Evolutionary conservation across 805 yeast species (phyloP).

Genomic region (Ogataea pignaliae): DNA sequence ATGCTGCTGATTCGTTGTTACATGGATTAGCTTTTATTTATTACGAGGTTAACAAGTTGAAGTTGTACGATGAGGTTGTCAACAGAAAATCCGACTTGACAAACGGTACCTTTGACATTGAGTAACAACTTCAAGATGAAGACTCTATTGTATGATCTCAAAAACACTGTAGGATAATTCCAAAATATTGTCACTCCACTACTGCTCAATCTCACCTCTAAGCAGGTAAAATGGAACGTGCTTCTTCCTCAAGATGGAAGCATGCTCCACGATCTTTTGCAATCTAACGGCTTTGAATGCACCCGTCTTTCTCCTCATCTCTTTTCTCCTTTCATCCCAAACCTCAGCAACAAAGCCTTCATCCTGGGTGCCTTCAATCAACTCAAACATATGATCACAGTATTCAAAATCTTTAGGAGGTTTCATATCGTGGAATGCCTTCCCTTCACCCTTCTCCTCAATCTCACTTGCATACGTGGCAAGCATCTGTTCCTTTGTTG

Average conservation of each 20-base stretch:
- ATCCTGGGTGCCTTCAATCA: constrained; percentile 32
- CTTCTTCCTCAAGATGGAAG: constrained; percentile 19
- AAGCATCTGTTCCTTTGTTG: constrained; percentile 34
- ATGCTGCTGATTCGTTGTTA: constrained; percentile 59
- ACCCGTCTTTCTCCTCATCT: constrained; percentile 23
- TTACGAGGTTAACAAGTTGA: constrained; percentile 35
- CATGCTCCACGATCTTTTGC: constrained; percentile 25
- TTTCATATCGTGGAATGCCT: constrained; percentile 47
- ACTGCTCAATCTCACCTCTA: constrained; percentile 11
- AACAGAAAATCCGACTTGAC: background rate
- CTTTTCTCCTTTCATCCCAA: constrained; percentile 26
- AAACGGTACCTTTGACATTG: background rate
- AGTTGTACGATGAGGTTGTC: constrained; percentile 6
- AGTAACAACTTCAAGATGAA: background rate
- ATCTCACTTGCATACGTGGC: constrained; percentile 30
- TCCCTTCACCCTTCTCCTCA: constrained; percentile 41
- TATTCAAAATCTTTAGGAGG: constrained; percentile 59
- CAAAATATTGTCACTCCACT: too few relatives aligned
- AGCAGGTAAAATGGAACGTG: constrained; percentile 23
- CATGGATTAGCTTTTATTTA: constrained; percentile 50
- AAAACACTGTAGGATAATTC: too few relatives aligned
- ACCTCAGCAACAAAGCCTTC: constrained; percentile 30
- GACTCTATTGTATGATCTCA: background rate
- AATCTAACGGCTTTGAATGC: constrained; percentile 26
- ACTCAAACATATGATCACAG: constrained; percentile 40